Base-by-base conservation (phyloP, 2,329 filamentous ascomycete species). In the Pyrenophora seminiperda region DNA sequence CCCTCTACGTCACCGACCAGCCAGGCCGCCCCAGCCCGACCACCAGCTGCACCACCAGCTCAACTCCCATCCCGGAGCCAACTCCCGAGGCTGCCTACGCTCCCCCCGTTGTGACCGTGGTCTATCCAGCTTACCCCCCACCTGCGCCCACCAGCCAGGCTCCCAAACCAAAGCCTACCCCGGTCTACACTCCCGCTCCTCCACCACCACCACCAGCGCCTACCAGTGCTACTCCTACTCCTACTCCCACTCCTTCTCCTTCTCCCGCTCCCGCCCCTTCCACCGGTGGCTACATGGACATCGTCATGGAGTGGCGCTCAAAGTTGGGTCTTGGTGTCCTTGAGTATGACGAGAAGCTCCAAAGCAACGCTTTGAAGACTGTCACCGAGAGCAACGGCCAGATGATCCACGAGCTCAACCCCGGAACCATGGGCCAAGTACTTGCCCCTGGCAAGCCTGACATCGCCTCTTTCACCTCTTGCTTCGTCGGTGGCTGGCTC, bases 401-500 rank as follows among this genome's bases (percentile, higher is more conserved):
- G 20, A 71, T 71, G 68, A 38, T 48, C 14, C 68, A 71, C 65
- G 47, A 70, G 58, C 66, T 69, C 38, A 63, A 65, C 64, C 30
- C 54, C n/a, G 65, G 66, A 32, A 59, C 65, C 32, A 58, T 40
- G 45, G 66, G 55, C 27, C 66, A 69, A 59, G 63, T 65, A 27
- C 67, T 70, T 18, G 66, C 66, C 20, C 64, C 65, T 20, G 66
- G 64, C 14, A 37, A 56, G 11, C 14, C 11, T 5, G 30, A 37
- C 20, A 43, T 45, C 7, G 50, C 59, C 13, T 54, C 63, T 29
- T 71, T 71, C 58, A 48, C 62, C 50, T 38, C 57, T 44, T 63
- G 68, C 51, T 70, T 68, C 51, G 62, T 70, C 14, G 68, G 68
- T 20, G 68, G 65, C 42, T 71, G 68, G 68, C 66, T 71, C 42